Percentiles rank a stretch among this genome's conserved stretches.
These are phyloP conservation scores for Tetrahymena thermophila DNA, from an alignment of 73 alveolate species.

Conservation along the genomic window DNA sequence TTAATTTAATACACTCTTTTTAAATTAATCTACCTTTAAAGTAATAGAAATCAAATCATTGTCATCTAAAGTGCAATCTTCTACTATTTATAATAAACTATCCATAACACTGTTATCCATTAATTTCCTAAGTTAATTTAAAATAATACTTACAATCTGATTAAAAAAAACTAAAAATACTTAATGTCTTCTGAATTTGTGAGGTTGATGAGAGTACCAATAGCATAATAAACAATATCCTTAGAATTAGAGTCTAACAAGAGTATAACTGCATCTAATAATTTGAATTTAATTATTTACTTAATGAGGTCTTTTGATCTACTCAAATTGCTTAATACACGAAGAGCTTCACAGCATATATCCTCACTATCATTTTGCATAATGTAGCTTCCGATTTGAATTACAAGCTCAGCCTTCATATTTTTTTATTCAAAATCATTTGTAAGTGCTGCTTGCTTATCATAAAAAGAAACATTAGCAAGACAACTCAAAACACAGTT, in stretches of 20 bases:
- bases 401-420: constrained; percentile 8
- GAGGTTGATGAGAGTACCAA: constrained; percentile 19
- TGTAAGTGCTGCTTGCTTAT: constrained; percentile 5
- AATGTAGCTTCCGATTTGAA: constrained; percentile 11
- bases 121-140: not conserved
- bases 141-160: not conserved
- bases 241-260: constrained; percentile 36
- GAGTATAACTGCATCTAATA: constrained; percentile 24
- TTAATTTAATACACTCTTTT: not conserved
- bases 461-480: constrained; percentile 39
- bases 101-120: constrained; percentile 17
- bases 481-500: constrained; percentile 36
- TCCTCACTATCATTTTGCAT: constrained; percentile 33
- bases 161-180: not conserved
- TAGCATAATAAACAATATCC: constrained; percentile 30
- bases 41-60: constrained; percentile 35
- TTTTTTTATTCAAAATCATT: constrained; percentile 38
- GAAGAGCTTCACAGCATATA: constrained; percentile 38
- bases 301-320: constrained; percentile 35
- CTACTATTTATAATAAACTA: constrained; percentile 1
- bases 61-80: constrained; percentile 29
- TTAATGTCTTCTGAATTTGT: constrained; percentile 14
- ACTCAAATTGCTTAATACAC: constrained; percentile 28
- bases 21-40: not conserved
- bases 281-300: constrained; percentile 18